phyloP scores from a whole-genome alignment of 176 grass and related monocot species.

The Hordeum marinum region DNA sequence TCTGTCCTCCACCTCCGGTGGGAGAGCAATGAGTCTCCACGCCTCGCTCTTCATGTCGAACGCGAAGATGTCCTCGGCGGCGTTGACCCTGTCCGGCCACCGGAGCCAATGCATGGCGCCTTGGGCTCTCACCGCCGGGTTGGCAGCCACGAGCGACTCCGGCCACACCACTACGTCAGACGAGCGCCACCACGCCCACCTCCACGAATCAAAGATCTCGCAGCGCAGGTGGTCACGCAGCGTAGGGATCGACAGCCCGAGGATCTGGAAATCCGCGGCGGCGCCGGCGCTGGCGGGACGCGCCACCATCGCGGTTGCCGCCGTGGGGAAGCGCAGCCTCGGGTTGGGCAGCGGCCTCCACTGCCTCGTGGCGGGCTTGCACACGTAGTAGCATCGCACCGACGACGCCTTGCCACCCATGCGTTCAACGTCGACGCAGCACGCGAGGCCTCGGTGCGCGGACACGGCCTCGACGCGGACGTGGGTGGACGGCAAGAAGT shows the following conservation, averaged over 20 bases:
- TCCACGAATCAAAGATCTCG: constrained; percentile 33
- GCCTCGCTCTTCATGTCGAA: constrained; percentile 22
- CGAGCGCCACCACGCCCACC: constrained; percentile 26
- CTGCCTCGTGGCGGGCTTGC: constrained; percentile 45
- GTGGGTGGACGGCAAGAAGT: constrained; percentile 23
- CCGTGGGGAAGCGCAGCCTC: constrained; percentile 1
- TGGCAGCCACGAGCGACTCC: neutral
- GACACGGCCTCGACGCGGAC: constrained; percentile 27
- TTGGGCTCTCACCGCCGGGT: constrained; percentile 19
- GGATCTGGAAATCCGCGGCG: constrained; percentile 26
- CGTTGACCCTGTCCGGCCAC: neutral
- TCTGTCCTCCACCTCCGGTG: neutral
- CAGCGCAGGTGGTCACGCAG: constrained; percentile 7
- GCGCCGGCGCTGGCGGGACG: neutral
- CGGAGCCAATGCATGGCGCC: constrained; percentile 33
- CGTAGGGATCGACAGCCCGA: constrained; percentile 15
- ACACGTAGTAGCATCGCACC: constrained; percentile 28
- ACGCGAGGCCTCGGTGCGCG: constrained; percentile 28
- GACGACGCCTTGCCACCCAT: neutral
- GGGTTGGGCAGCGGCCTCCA: constrained; percentile 39
- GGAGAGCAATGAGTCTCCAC: constrained; percentile 27
- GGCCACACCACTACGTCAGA: constrained; percentile 11
- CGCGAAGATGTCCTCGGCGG: constrained; percentile 15
- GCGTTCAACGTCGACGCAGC: constrained; percentile 17
- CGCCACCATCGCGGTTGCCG: constrained; percentile 15